phyloP scores from a whole-genome alignment of 1,284 basidiomycete species.

The Pyrrhoderma lamaoense region DNA sequence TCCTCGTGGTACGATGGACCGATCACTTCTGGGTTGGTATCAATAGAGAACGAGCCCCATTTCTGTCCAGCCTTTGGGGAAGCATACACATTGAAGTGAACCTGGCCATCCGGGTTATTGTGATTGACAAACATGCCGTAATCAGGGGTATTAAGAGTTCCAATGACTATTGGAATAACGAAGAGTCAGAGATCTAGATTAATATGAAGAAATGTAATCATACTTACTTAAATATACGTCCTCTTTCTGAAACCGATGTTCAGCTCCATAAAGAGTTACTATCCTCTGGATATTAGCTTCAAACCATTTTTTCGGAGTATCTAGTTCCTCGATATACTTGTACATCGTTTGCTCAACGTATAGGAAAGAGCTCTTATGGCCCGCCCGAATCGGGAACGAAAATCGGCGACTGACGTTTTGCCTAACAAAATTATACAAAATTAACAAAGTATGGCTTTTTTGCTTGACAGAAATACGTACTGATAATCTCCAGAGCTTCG shows the following conservation, averaged over 20 bases:
- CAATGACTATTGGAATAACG: no score
- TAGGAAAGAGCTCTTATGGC: conserved; percentile 58
- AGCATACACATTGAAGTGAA: conserved; percentile 61
- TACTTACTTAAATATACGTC: conserved; percentile 61
- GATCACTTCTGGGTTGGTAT: conserved; percentile 33
- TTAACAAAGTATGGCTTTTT: not conserved
- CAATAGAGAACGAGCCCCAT: conserved; percentile 64
- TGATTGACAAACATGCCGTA: conserved; percentile 67
- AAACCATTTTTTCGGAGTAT: conserved; percentile 65
- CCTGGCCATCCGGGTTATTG: conserved; percentile 55
- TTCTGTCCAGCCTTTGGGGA: conserved; percentile 41
- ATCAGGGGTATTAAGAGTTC: conserved; percentile 57
- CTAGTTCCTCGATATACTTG: conserved; percentile 53
- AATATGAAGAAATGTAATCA: no score
- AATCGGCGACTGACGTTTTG: conserved; percentile 46
- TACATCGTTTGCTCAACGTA: conserved; percentile 64
- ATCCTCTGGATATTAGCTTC: conserved; percentile 59
- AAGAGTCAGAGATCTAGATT: no score
- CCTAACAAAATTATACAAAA: conserved; percentile 31
- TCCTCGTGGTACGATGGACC: conserved; percentile 37
- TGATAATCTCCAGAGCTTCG: conserved; percentile 29
- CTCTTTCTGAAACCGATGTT: conserved; percentile 55
- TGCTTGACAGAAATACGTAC: conserved; percentile 24
- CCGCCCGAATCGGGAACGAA: conserved; percentile 50
- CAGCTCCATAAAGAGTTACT: conserved; percentile 43